phyloP scores from a whole-genome alignment of 176 grass and related monocot species.

The Musa itinerans region DNA sequence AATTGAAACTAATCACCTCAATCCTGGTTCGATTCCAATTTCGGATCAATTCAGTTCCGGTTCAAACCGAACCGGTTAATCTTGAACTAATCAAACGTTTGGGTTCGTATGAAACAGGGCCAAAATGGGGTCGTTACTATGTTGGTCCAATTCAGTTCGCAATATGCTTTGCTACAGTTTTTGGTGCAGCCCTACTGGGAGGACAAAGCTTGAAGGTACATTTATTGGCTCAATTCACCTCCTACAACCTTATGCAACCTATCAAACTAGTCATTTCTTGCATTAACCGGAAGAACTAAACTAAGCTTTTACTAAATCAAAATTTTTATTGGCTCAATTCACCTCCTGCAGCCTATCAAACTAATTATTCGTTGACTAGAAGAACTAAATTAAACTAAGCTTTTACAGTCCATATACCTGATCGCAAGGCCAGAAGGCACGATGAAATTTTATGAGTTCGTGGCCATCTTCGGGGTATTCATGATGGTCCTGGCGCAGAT shows the following conservation, averaged over 20 bases:
- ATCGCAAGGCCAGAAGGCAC: conserved; percentile 50
- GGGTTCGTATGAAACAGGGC: too few species aligned
- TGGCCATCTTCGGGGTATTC: conserved; percentile 67
- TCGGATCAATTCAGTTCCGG: too few species aligned
- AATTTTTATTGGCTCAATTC: too few species aligned
- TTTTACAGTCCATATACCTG: conserved; percentile 64
- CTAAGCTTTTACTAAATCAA: conserved; percentile 1
- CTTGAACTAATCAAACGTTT: too few species aligned
- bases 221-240: background rate
- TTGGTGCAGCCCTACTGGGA: background rate
- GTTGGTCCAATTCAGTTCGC: background rate
- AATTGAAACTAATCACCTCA: too few species aligned
- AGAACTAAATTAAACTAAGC: too few species aligned
- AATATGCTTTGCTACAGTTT: conserved; percentile 2
- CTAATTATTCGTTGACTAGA: background rate
- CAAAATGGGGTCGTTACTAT: background rate
- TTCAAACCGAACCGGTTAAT: too few species aligned
- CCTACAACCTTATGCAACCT: background rate
- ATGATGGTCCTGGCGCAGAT: conserved; percentile 54
- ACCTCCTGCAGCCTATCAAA: background rate
- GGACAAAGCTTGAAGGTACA: conserved; percentile 6
- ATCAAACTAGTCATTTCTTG: background rate
- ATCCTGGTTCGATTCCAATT: too few species aligned
- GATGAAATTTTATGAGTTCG: conserved; percentile 73
- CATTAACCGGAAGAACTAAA: too few species aligned